A percentile compares a stretch with the other conserved stretches of the same genome.
These are phyloP conservation scores for Clavariopsis aquatica DNA, from an alignment of 495 filamentous ascomycete genomes.

Conservation along the genomic window DNA sequence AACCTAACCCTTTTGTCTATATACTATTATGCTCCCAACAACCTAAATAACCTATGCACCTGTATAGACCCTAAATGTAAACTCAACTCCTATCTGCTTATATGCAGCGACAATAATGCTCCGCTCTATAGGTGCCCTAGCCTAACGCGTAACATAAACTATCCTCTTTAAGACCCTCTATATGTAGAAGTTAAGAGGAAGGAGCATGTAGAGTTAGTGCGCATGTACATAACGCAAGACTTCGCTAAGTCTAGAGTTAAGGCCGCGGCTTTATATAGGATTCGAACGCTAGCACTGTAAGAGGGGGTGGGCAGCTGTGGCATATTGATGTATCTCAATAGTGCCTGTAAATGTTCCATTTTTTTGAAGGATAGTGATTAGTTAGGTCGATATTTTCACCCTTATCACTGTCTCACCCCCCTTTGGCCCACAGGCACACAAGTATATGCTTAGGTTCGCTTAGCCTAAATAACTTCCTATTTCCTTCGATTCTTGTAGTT, in stretches of 20 bases:
- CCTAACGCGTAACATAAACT: not conserved
- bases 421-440: not conserved
- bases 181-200: conserved; percentile 11
- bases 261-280: not conserved
- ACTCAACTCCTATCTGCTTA: conserved; percentile 6
- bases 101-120: not conserved
- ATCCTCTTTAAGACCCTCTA: conserved; percentile 4
- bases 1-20: too few relatives aligned
- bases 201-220: conserved; percentile 11
- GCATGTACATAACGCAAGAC: conserved; percentile 15
- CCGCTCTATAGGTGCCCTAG: not conserved
- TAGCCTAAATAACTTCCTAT: not conserved
- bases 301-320: not conserved
- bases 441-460: not conserved
- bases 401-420: not conserved
- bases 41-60: conserved; percentile 14
- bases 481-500: conserved; percentile 1
- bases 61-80: conserved; percentile 17
- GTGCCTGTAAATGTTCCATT: not conserved
- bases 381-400: not conserved
- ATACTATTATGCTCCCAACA: too few relatives aligned
- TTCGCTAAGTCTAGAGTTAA: conserved; percentile 6
- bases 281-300: not conserved
- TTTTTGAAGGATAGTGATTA: not conserved
- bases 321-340: conserved; percentile 1